Conservation (phyloP, 139 green algal genomes). For the Bryopsis sp. region DNA sequence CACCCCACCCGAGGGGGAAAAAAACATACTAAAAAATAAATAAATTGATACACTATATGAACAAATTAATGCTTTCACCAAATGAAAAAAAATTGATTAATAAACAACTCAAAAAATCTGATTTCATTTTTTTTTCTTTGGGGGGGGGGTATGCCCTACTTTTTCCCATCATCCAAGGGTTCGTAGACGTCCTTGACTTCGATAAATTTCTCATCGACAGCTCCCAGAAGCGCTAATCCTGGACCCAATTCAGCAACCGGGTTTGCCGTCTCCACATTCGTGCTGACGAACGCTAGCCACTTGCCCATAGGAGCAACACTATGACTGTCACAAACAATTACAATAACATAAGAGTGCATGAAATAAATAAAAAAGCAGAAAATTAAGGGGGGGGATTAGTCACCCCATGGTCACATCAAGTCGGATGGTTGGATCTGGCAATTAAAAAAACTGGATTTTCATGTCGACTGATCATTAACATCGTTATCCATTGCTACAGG, state of each 20-base stretch:
- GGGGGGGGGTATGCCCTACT: constrained; percentile 18
- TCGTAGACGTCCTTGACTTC: constrained; percentile 70
- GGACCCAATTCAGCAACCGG: constrained; percentile 54
- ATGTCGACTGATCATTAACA: too few species aligned
- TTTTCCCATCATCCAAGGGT: constrained; percentile 59
- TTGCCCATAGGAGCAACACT: constrained; percentile 83
- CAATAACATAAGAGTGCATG: background rate
- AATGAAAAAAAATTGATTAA: too few species aligned
- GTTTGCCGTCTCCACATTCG: constrained; percentile 78
- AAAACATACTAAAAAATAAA: too few species aligned
- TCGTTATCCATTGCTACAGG: too few species aligned
- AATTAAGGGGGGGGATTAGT: background rate
- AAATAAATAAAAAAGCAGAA: background rate
- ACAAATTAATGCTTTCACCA: too few species aligned
- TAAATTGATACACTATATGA: too few species aligned
- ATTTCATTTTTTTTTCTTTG: background rate
- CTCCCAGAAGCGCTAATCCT: constrained; percentile 82
- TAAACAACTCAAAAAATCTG: background rate
- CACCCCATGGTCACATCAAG: too few species aligned
- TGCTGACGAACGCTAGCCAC: constrained; percentile 96
- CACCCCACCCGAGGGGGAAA: background rate
- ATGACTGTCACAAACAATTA: constrained; percentile 43
- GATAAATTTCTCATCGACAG: constrained; percentile 90
- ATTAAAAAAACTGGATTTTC: too few species aligned
- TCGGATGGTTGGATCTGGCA: too few species aligned